Base-by-base conservation (phyloP, 2,329 filamentous ascomycete species). In the Colletotrichum sp. region DNA sequence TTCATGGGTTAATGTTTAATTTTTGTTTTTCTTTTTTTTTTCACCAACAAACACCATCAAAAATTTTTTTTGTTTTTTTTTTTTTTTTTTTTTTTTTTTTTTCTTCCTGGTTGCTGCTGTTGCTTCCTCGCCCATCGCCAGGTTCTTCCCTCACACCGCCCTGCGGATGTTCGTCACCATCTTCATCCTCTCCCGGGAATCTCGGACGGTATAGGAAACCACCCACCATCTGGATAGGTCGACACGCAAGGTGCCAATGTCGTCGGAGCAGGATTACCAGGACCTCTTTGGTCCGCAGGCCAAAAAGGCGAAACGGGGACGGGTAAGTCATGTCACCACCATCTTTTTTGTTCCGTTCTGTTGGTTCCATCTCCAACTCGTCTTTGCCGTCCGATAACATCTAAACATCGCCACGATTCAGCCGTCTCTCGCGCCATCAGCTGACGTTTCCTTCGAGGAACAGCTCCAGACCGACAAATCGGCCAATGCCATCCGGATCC, bases 401-500 rank as follows among this genome's bases (percentile, higher is more conserved):
- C 30, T 28, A 64, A 38, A 38, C 61, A 10, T 34, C n/a, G n/a
- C 43, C 43, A 52, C 43, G 43, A 21, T 52, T 21, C n/a, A 52
- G 43, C 21, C 21, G 7, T 13, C 16, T 16, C 13, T 52, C 52
- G 24, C 58, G 36, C 36, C 64, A 26, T 66, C 34, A 26, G 52
- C 72, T 76, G 71, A 73, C 74, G 36, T 74, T 26, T 67, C 36
- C n/a, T 55, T 56, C 68, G 66, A 68, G 56, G 67, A 70, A 70
- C 64, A 77, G 76, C 69, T 76, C 58, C 76, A 77, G 43, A 72
- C 74, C 18, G 75, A 77, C 32, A 75, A 75, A 18, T 74, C 76
- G 7, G 70, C 82, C 34, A 78, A 79, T 61, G 79, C 79, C 16
- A 78, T 77, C 43, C 85, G 85, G 71, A 86, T 87, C 78, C 86